Evolutionary conservation across 75 land plant species (phyloP).

Genomic region (Sequoiadendron giganteum): DNA sequence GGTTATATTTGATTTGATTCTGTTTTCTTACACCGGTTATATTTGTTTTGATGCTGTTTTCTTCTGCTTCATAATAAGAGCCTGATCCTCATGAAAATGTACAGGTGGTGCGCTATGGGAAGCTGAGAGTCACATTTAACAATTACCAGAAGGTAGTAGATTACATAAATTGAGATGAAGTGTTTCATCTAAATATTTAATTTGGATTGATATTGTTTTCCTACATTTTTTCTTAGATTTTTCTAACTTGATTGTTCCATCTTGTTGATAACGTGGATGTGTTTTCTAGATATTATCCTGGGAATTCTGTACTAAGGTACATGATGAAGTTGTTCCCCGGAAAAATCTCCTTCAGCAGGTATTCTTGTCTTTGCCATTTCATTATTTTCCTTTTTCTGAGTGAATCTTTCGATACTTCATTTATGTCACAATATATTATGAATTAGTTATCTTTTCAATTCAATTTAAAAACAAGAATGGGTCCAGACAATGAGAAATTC

Average conservation of each 20-base stretch:
- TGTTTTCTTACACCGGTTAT: background rate
- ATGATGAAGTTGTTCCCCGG: constrained; percentile 48
- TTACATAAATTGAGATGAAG: background rate
- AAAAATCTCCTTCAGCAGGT: constrained; percentile 43
- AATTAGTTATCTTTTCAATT: background rate
- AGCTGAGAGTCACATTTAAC: constrained; percentile 40
- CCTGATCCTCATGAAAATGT: constrained; percentile 9
- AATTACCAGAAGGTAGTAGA: constrained; percentile 30
- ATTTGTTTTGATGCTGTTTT: background rate
- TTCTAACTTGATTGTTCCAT: background rate
- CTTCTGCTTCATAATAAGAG: background rate
- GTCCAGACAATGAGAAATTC: background rate
- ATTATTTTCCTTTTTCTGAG: background rate
- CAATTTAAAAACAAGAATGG: background rate
- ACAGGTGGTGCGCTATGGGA: constrained; percentile 48
- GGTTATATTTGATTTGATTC: no score
- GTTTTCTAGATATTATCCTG: constrained; percentile 31
- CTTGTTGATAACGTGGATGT: background rate
- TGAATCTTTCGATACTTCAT: background rate
- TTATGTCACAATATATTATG: background rate
- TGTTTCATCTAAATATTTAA: background rate
- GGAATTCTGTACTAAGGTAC: constrained; percentile 44
- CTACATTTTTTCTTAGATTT: background rate
- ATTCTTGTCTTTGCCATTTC: background rate
- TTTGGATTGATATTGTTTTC: background rate